Evolutionary conservation across 148 eudicot genomes (phyloP).

Genomic region (Polygonum maritimum): DNA sequence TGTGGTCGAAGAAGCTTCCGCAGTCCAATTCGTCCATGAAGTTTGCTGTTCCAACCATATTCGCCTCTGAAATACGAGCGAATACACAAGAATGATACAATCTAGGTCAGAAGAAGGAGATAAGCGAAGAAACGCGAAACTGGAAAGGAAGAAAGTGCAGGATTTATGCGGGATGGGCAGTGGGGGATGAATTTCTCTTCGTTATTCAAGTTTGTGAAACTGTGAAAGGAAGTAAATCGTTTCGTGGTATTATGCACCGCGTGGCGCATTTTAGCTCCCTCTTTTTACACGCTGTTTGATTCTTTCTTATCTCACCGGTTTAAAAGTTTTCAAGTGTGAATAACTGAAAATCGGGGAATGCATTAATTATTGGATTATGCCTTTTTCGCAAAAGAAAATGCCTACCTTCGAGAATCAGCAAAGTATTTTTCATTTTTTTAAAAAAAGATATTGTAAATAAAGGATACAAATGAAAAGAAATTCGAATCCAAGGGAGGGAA

Average conservation of each 20-base stretch:
- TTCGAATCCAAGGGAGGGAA: neutral
- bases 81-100: neutral
- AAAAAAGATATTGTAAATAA: neutral
- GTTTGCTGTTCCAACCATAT: conserved; percentile 12
- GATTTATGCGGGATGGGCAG: neutral
- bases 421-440: neutral
- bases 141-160: neutral
- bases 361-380: neutral
- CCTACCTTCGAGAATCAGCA: neutral
- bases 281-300: neutral
- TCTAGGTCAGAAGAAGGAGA: neutral
- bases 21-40: conserved; percentile 16
- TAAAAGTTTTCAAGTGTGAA: neutral
- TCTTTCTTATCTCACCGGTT: neutral
- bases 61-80: neutral
- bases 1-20: conserved; percentile 15
- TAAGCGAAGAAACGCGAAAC: neutral
- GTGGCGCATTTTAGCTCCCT: neutral
- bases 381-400: neutral
- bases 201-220: neutral
- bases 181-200: neutral
- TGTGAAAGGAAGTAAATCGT: conserved; percentile 2
- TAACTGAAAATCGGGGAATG: neutral
- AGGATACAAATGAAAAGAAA: neutral
- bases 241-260: neutral